Evolutionary conservation across 2,329 filamentous ascomycete genomes (phyloP), one percentile per base, ranked within the genome.

Genomic region (Botrytis paeoniae): DNA sequence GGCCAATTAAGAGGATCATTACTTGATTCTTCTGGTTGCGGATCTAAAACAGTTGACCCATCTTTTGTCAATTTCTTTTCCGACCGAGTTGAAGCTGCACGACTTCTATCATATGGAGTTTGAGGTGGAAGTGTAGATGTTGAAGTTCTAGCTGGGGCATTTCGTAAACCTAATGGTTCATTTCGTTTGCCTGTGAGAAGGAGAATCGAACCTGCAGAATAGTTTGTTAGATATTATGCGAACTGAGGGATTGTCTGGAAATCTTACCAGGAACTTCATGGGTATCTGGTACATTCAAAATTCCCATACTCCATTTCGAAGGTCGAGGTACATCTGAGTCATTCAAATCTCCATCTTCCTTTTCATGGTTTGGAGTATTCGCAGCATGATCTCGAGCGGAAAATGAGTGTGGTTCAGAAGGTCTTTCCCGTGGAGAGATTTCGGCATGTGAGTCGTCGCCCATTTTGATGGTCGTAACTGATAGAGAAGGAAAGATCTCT

Each of bases 1-100:
- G 93, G 90, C 95, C 95, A 98, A 81, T 98, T 98, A 73, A 98
- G 84, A 1, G 95, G 95, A 78, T 98, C 95, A 76, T 98, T 98
- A 69, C 87, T 85, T 0, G 93, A 94, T 69, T 98, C 94, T 74
- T 98, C 94, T 0, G 95, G 95, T 80, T 98, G 95, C 0, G 95
- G 95, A 0, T 97, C 92, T 22, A 98, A 85, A 72, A 98, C 94
- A 78, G 98, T 94, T 75, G 89, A 88, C 25, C 94, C 94, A 80
- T 97, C 92, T 51, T 87, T 83, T 2, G 94, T 97, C 76, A 86
- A 91, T 85, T 98, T 98, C 83, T 89, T 89, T 84, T 84, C 25
- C 81, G 54, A 35, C 45, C 20, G n/a, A 37, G 29, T 41, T 32
- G 66, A 57, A 35, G 54, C 22, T 32, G 71, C 41, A 43, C 72